Percentiles rank a stretch among this genome's conserved stretches.
phyloP scores from a whole-genome alignment of 2,329 filamentous ascomycete genomes.

The Curvularia sp. region DNA sequence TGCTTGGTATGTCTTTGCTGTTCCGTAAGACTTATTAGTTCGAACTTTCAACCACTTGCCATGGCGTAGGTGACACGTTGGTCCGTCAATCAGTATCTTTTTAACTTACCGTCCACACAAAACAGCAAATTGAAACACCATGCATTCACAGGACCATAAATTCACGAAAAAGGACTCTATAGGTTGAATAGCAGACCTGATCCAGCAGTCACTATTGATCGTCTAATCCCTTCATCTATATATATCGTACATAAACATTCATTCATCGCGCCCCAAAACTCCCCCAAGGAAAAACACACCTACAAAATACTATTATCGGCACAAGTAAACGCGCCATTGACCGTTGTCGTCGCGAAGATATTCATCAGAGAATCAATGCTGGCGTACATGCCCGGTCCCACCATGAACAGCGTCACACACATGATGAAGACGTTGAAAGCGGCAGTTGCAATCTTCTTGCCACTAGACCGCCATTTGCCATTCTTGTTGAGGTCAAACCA shows the following conservation, averaged over 20 bases:
- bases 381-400: slow-evolving; percentile 38
- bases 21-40: neutral
- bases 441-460: slow-evolving; percentile 32
- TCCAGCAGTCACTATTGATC: neutral
- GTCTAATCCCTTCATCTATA: neutral
- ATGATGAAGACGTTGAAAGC: slow-evolving; percentile 34
- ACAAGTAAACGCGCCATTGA: slow-evolving; percentile 41
- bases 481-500: slow-evolving; percentile 42
- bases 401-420: slow-evolving; percentile 33
- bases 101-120: neutral
- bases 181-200: neutral
- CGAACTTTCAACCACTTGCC: neutral
- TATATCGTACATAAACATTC: neutral
- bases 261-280: neutral
- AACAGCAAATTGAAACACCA: neutral
- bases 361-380: slow-evolving; percentile 32
- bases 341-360: slow-evolving; percentile 35
- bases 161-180: neutral
- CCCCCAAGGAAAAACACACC: slow-evolving; percentile 7
- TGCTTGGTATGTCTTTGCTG: neutral
- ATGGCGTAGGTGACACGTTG: neutral
- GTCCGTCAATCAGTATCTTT: neutral
- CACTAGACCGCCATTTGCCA: slow-evolving; percentile 31
- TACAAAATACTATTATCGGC: slow-evolving; percentile 37
- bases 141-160: neutral